Evolutionary conservation across 441 rosid genomes (phyloP).

Genomic region (Gossypium laxum): DNA sequence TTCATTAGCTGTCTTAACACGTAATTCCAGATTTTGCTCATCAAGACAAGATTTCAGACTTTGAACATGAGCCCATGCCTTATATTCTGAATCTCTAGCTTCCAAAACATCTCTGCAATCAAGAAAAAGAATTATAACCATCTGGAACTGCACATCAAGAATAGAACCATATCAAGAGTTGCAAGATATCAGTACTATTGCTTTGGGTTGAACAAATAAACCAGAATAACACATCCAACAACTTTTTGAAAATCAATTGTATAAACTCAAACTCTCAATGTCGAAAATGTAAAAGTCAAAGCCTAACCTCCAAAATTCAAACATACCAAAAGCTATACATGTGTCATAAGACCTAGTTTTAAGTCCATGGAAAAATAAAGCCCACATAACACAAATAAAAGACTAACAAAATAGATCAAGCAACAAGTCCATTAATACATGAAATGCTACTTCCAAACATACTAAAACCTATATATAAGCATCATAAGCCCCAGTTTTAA

Average conservation of each 20-base stretch:
- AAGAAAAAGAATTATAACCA: neutral
- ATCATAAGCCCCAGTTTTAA: neutral
- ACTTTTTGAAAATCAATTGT: neutral
- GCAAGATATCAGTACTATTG: slow-evolving; percentile 3
- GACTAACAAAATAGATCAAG: neutral
- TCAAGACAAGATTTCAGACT: slow-evolving; percentile 72
- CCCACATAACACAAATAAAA: neutral
- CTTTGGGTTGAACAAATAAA: neutral
- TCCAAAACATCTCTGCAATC: slow-evolving; percentile 57
- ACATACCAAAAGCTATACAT: neutral
- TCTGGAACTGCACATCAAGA: neutral
- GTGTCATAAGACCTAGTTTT: neutral
- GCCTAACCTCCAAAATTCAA: neutral
- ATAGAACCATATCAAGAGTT: neutral
- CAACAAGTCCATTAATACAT: neutral
- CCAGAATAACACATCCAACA: neutral
- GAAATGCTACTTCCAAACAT: neutral
- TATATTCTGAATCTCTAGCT: slow-evolving; percentile 66
- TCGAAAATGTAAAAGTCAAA: neutral
- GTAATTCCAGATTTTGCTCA: slow-evolving; percentile 74
- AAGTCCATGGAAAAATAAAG: neutral
- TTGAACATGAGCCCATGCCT: slow-evolving; percentile 77
- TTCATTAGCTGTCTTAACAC: slow-evolving; percentile 91
- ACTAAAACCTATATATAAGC: neutral
- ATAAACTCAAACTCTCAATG: neutral